Evolutionary conservation across 2,329 filamentous ascomycete genomes (phyloP), one percentile per base, ranked within the genome.

Genomic region (Xylaria hypoxylon): DNA sequence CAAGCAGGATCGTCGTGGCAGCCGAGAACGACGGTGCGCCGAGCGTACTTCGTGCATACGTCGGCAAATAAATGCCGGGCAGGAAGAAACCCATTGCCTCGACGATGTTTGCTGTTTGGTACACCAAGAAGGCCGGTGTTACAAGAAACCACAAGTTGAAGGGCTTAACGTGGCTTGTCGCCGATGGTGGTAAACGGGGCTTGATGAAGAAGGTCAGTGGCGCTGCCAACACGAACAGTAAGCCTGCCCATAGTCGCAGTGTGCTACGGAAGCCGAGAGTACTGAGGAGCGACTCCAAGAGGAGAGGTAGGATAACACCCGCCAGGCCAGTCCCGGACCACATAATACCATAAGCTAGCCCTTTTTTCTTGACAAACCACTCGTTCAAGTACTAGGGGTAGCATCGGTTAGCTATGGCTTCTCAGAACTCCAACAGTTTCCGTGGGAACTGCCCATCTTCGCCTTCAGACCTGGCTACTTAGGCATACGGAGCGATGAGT

Each of bases 341-440:
- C 83, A 90, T 87, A 57, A 89, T 83, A n/a, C 89, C 89, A 71
- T 87, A 88, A 1, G 87, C 87, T 38, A 90, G 77, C 0, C 87
- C 87, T 57, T 87, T 87, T 48, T 83, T 82, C 47, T 79, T 80
- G 24, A 86, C 80, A 73, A 89, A 90, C 86, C 87, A 90, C 74
- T 89, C 85, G 67, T 89, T 85, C 69, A 90, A 79, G 76, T 87
- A 89, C 38, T 75, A 64, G 52, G 38, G 5, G 28, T 17, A 47
- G 5, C 53, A n/a, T 55, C 31, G 19, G 64, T 75, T 48, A 73
- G 72, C 59, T 35, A 51, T 35, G 13, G 5, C 5, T 58, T 53
- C 24, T 35, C 28, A 4, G 0, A 13, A n/a, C 38, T 24, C 24
- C 7, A 19, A 28, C 38, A 35, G n/a, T 8, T 13, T 6, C 17